A percentile compares a stretch with the other conserved stretches of the same genome.
phyloP scores from a whole-genome alignment of 1,284 basidiomycete genomes.

The Heterobasidion irregulare region DNA sequence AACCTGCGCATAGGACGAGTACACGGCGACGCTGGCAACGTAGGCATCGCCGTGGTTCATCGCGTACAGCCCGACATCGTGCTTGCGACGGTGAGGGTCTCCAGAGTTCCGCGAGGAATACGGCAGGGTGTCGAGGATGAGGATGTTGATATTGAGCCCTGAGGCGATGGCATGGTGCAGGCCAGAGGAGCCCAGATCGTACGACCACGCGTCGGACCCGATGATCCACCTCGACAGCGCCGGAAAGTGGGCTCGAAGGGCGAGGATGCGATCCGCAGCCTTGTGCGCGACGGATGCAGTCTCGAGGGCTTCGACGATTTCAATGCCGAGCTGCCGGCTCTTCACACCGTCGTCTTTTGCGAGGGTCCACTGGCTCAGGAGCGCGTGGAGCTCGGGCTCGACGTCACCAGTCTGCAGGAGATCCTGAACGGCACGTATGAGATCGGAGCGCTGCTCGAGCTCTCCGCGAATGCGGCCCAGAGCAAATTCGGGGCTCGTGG shows the following conservation, averaged over 20 bases:
- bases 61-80: constrained; percentile 93
- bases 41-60: constrained; percentile 99
- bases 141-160: constrained; percentile 87
- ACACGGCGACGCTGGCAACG: constrained; percentile 92
- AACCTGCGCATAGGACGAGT: constrained; percentile 93
- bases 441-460: constrained; percentile 60
- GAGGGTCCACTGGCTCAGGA: constrained; percentile 72
- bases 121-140: constrained; percentile 91
- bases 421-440: constrained; percentile 55
- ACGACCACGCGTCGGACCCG: constrained; percentile 96
- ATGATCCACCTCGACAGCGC: constrained; percentile 88
- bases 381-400: constrained; percentile 54
- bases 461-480: constrained; percentile 86
- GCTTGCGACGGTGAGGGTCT: constrained; percentile 75
- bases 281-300: constrained; percentile 31
- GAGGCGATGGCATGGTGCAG: constrained; percentile 93
- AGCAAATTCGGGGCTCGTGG: constrained; percentile 90
- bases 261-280: constrained; percentile 47
- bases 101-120: constrained; percentile 70
- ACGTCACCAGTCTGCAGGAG: constrained; percentile 43
- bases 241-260: constrained; percentile 54
- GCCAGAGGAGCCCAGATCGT: constrained; percentile 94
- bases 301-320: constrained; percentile 51
- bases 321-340: constrained; percentile 51
- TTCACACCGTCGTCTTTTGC: constrained; percentile 53